Evolutionary conservation across 2,329 filamentous ascomycete genomes (phyloP).

Genomic region (Pleomassaria siparia): DNA sequence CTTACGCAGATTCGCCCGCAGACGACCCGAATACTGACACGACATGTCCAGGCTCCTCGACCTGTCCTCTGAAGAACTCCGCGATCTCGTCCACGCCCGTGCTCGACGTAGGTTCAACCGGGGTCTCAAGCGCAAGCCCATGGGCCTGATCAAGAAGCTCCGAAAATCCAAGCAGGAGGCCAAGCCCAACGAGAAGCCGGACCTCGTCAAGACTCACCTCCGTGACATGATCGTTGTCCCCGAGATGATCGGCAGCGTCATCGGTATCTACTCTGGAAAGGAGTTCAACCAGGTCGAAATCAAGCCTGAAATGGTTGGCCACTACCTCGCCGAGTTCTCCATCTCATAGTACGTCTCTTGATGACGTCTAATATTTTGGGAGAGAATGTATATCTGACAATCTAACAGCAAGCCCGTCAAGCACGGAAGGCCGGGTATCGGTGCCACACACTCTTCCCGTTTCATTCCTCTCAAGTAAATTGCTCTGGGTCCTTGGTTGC

Average conservation of each 20-base stretch:
- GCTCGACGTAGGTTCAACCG: conserved; percentile 99
- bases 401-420: conserved; percentile 91
- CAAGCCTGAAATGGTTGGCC: conserved; percentile 99
- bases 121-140: conserved; percentile 99
- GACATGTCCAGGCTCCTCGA: conserved; percentile 78
- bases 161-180: conserved; percentile 71
- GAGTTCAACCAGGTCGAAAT: conserved; percentile 99
- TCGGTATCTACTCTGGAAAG: conserved; percentile 99
- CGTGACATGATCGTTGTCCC: conserved; percentile 99
- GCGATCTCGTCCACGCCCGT: conserved; percentile 98
- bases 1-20: neutral
- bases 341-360: conserved; percentile 88
- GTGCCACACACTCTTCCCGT: conserved; percentile 99
- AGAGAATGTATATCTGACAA: conserved; percentile 43
- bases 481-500: conserved; percentile 42
- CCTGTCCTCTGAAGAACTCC: conserved; percentile 96
- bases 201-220: conserved; percentile 98
- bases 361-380: neutral
- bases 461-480: conserved; percentile 99
- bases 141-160: conserved; percentile 99
- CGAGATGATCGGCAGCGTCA: conserved; percentile 98
- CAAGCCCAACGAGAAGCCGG: conserved; percentile 96
- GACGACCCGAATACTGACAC: conserved; percentile 17
- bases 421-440: conserved; percentile 99
- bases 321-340: conserved; percentile 99